A percentile compares a stretch with the other conserved stretches of the same genome.
phyloP scores from a whole-genome alignment of 169 alveolate species.

The Eimeria mitis region DNA sequence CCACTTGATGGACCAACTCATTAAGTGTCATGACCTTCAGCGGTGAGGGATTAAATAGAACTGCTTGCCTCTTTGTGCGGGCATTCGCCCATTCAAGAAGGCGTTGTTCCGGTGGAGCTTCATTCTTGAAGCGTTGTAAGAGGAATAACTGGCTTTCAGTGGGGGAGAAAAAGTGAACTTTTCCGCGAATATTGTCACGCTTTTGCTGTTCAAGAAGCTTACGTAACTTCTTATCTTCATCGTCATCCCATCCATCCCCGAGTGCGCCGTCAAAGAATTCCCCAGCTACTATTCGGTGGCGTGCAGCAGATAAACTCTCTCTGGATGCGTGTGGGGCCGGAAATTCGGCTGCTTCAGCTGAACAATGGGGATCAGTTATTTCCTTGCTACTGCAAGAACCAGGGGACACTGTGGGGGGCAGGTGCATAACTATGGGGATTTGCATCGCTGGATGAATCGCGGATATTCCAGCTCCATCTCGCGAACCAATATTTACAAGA shows the following conservation, averaged over 20 bases:
- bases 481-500: conserved; percentile 40
- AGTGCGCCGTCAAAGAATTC: conserved; percentile 44
- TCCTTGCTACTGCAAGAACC: background rate
- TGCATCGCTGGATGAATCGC: conserved; percentile 71
- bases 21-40: background rate
- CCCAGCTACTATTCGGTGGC: conserved; percentile 3
- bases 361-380: background rate
- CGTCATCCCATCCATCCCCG: background rate
- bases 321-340: background rate
- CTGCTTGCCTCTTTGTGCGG: conserved; percentile 26
- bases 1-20: background rate
- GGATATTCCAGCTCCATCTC: conserved; percentile 69
- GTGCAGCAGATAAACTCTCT: conserved; percentile 19
- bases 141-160: conserved; percentile 17
- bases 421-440: conserved; percentile 29
- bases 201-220: conserved; percentile 6
- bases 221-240: background rate
- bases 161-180: conserved; percentile 28
- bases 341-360: background rate
- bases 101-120: conserved; percentile 50
- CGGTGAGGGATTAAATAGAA: background rate
- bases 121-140: conserved; percentile 50
- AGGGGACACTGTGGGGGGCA: conserved; percentile 43
- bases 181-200: conserved; percentile 31
- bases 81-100: conserved; percentile 60